These are phyloP conservation scores for Pichia sp. DNA, from an alignment of 1,139 yeast genomes.

Conservation along the genomic window DNA sequence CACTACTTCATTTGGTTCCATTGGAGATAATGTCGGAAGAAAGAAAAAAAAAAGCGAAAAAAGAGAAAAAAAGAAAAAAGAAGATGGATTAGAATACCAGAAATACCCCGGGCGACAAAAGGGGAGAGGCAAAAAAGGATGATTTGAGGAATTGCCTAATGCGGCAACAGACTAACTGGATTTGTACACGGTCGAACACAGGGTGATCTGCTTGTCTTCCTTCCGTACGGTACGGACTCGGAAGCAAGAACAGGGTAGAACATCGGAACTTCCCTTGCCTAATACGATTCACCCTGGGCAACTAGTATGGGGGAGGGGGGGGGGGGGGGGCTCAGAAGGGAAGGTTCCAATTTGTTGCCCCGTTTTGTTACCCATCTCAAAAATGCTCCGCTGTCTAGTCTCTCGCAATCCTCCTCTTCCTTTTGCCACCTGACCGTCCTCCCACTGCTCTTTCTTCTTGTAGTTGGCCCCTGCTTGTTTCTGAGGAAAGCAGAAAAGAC, in stretches of 20 bases:
- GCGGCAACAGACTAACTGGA: constrained; percentile 2
- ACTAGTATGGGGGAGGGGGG: too few relatives aligned
- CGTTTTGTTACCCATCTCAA: neutral
- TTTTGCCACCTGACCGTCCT: neutral
- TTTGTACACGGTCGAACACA: neutral
- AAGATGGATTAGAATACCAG: neutral
- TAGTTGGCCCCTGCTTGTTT: neutral
- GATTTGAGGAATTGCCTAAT: neutral
- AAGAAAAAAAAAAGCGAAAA: neutral
- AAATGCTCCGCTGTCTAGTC: neutral
- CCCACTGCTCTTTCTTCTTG: neutral
- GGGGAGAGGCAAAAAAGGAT: neutral
- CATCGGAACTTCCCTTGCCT: too few relatives aligned
- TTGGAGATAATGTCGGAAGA: too few relatives aligned
- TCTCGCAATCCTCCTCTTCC: neutral
- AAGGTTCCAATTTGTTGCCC: neutral
- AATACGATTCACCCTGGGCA: neutral
- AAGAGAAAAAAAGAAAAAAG: neutral
- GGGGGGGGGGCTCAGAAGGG: neutral
- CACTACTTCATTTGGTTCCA: neutral
- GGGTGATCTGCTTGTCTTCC: neutral
- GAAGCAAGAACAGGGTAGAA: neutral
- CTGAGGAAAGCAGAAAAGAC: neutral
- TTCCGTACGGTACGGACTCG: neutral
- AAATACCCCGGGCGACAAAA: neutral